These are phyloP conservation scores for Diversispora eburnea DNA, from an alignment of 192 early-diverging fungal species.

Conservation along the genomic window DNA sequence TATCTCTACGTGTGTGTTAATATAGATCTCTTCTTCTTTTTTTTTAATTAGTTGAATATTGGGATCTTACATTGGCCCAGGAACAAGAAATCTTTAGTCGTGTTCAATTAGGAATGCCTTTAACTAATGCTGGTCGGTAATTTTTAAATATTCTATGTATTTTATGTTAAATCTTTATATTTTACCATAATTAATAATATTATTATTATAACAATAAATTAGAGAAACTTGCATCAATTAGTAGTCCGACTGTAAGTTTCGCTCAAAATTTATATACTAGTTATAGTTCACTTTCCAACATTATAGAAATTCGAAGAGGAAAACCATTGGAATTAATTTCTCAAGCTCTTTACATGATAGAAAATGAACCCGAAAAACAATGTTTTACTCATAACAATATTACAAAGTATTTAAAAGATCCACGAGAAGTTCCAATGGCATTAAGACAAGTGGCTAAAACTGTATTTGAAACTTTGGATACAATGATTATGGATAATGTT, in stretches of 20 bases:
- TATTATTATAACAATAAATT: neutral
- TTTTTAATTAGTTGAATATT: slow-evolving; percentile 29
- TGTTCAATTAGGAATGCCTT: slow-evolving; percentile 32
- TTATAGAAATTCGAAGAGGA: slow-evolving; percentile 10
- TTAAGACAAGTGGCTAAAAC: neutral
- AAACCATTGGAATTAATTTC: slow-evolving; percentile 23
- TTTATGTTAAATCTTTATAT: neutral
- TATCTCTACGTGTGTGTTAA: neutral
- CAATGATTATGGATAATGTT: slow-evolving; percentile 10
- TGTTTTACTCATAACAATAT: neutral
- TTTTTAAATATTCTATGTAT: neutral
- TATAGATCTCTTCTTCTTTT: neutral
- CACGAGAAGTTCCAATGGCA: slow-evolving; percentile 1
- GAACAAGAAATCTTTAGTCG: slow-evolving; percentile 35
- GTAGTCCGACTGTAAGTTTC: slow-evolving; percentile 18
- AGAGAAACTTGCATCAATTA: slow-evolving; percentile 28
- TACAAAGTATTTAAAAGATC: slow-evolving; percentile 13
- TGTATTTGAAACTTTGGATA: slow-evolving; percentile 7
- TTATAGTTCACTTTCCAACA: slow-evolving; percentile 1
- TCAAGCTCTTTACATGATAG: slow-evolving; percentile 22
- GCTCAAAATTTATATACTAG: slow-evolving; percentile 5
- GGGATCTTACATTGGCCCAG: slow-evolving; percentile 15
- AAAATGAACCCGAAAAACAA: neutral
- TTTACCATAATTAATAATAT: neutral
- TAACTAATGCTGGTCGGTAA: slow-evolving; percentile 28